Percentiles rank a stretch among this genome's conserved stretches.
These are phyloP conservation scores for Kodamaea sagamina DNA, from an alignment of 805 yeast genomes.

Conservation along the genomic window DNA sequence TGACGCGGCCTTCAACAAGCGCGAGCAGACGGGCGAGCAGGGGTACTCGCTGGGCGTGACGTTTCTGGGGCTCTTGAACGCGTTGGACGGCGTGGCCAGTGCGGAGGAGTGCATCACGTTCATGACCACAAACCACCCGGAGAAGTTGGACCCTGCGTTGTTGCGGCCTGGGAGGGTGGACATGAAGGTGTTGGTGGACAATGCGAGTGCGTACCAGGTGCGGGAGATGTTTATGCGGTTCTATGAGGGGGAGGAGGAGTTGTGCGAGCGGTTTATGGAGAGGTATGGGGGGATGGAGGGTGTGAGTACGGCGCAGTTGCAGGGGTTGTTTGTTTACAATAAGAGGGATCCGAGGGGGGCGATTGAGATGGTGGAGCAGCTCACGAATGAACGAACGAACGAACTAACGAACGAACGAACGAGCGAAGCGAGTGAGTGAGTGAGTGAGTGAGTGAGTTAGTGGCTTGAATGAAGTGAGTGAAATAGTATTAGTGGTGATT, in stretches of 20 bases:
- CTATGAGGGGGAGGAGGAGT: conserved; percentile 61
- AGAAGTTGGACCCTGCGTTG: conserved; percentile 87
- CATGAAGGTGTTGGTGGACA: conserved; percentile 74
- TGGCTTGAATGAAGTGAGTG: too few species aligned
- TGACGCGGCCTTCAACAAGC: conserved; percentile 90
- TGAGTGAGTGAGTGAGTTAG: too few species aligned
- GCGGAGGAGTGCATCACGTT: conserved; percentile 96
- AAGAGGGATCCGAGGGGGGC: conserved; percentile 82
- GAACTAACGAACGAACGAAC: too few species aligned
- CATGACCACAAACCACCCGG: conserved; percentile 99
- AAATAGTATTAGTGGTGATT: too few species aligned
- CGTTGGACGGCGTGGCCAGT: conserved; percentile 95
- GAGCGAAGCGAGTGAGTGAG: too few species aligned
- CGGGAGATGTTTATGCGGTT: conserved; percentile 83
- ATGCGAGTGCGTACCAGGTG: conserved; percentile 84
- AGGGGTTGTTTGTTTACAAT: conserved; percentile 91
- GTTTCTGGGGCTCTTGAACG: conserved; percentile 89
- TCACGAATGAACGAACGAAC: too few species aligned
- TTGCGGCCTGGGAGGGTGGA: conserved; percentile 95
- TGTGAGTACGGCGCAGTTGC: conserved; percentile 91
- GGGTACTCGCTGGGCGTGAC: conserved; percentile 89
- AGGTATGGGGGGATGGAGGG: conserved; percentile 45
- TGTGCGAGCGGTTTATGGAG: conserved; percentile 53
- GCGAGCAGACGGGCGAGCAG: conserved; percentile 72
- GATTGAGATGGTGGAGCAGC: conserved; percentile 57